phyloP scores from a whole-genome alignment of 768 basidiomycete species.

The Strobilomyces confusus region DNA sequence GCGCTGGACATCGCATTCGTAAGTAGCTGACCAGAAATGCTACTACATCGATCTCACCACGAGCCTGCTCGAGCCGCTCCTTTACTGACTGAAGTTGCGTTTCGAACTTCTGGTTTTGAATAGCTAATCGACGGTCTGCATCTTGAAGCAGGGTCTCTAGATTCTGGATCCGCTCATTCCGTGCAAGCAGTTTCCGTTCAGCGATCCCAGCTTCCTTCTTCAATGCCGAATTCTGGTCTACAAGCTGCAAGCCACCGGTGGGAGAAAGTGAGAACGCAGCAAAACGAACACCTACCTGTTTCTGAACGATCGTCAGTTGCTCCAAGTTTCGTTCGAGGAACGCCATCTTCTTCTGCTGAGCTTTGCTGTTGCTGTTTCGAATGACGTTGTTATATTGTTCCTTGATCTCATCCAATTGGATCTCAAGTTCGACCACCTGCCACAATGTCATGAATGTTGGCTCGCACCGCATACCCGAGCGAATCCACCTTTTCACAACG shows the following conservation, averaged over 20 bases:
- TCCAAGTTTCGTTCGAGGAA: slow-evolving; percentile 97
- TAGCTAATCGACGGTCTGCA: slow-evolving; percentile 86
- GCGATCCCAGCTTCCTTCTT: slow-evolving; percentile 98
- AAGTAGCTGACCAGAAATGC: slow-evolving; percentile 12
- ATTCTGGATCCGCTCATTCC: slow-evolving; percentile 97
- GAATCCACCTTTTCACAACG: slow-evolving; percentile 91
- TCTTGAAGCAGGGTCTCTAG: slow-evolving; percentile 90
- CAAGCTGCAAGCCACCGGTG: slow-evolving; percentile 57
- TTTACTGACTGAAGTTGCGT: slow-evolving; percentile 87
- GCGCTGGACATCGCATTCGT: slow-evolving; percentile 45
- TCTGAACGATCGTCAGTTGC: slow-evolving; percentile 92
- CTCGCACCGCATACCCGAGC: slow-evolving; percentile 9
- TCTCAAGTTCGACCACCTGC: slow-evolving; percentile 97
- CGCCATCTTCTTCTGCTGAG: slow-evolving; percentile 99
- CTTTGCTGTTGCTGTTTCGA: slow-evolving; percentile 96
- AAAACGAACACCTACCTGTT: slow-evolving; percentile 61
- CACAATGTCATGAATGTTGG: slow-evolving; percentile 13
- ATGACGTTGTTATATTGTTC: slow-evolving; percentile 99
- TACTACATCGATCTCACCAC: slow-evolving; percentile 53
- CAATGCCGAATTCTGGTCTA: slow-evolving; percentile 94
- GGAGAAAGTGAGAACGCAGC: neutral
- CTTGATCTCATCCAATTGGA: slow-evolving; percentile 96
- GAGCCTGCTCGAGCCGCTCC: slow-evolving; percentile 87
- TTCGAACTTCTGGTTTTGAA: slow-evolving; percentile 96
- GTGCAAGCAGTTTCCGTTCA: slow-evolving; percentile 91